Percentiles rank a stretch among this genome's conserved stretches.
These are phyloP conservation scores for Przewalskia tangutica DNA, from an alignment of 257 asterid species.

Conservation along the genomic window DNA sequence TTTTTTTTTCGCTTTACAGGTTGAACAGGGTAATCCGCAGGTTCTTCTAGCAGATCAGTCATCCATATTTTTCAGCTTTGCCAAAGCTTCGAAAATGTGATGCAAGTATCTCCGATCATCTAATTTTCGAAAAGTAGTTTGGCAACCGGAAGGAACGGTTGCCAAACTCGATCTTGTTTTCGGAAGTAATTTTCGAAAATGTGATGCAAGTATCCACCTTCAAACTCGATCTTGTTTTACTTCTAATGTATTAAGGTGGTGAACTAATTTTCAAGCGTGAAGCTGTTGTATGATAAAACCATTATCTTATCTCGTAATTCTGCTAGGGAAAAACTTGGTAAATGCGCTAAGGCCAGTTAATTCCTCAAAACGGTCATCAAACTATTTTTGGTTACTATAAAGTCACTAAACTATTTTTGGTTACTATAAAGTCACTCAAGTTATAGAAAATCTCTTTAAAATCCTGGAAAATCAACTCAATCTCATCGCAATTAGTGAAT, in stretches of 20 bases:
- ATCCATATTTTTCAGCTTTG: constrained; percentile 30
- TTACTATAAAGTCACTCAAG: not conserved
- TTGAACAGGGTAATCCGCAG: constrained; percentile 36
- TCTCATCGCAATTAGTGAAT: not conserved
- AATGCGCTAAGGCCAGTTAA: not conserved
- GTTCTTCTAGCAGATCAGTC: constrained; percentile 21
- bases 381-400: not conserved
- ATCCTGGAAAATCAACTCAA: not conserved
- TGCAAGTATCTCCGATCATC: not conserved
- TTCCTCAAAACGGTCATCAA: not conserved
- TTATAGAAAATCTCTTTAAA: not conserved
- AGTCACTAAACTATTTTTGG: not conserved
- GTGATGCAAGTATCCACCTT: not conserved
- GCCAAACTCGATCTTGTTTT: not conserved
- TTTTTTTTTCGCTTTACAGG: constrained; percentile 15
- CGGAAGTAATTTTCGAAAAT: no score
- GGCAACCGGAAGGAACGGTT: not conserved
- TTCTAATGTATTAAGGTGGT: not conserved
- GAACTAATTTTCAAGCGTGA: not conserved
- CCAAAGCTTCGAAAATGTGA: constrained; percentile 32
- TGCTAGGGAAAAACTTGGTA: not conserved
- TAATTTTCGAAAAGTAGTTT: not conserved
- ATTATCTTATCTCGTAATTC: not conserved
- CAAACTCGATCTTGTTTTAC: not conserved
- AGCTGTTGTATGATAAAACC: not conserved